phyloP scores from a whole-genome alignment of 148 eudicot species.

The Vaccinium myrtillus region DNA sequence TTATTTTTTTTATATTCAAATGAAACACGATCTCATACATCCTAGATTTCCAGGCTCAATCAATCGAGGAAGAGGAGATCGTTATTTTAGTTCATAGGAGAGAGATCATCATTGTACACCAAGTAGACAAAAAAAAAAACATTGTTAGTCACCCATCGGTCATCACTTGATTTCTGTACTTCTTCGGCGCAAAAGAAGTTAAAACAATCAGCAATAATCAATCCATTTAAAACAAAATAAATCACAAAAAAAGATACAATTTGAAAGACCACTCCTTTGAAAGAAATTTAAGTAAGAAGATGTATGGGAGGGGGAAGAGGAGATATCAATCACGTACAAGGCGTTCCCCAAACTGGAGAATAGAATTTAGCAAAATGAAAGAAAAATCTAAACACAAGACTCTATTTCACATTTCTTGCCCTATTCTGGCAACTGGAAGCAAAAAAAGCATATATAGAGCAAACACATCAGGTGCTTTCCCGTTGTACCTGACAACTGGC shows the following conservation, averaged over 20 bases:
- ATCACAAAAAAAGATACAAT: neutral
- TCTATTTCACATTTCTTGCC: constrained; percentile 8
- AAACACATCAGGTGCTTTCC: constrained; percentile 28
- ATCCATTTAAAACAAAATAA: neutral
- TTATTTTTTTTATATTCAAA: no score
- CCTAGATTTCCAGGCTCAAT: no score
- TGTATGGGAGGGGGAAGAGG: neutral
- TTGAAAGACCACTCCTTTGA: neutral
- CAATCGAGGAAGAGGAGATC: no score
- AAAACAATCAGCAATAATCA: neutral
- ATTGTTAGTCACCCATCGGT: no score
- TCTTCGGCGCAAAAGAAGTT: neutral
- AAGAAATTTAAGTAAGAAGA: constrained; percentile 4
- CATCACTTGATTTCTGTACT: neutral
- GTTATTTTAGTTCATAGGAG: no score
- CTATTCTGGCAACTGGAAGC: constrained; percentile 14
- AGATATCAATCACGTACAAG: constrained; percentile 28
- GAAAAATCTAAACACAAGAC: constrained; percentile 20
- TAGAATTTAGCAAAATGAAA: constrained; percentile 4
- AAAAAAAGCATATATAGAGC: constrained; percentile 21
- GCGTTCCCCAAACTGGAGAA: constrained; percentile 21
- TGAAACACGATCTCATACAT: no score
- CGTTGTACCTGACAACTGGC: constrained; percentile 21
- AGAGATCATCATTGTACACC: no score
- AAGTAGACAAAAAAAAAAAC: no score